phyloP scores from a whole-genome alignment of 768 basidiomycete genomes.

The Macrocybe gigantea region DNA sequence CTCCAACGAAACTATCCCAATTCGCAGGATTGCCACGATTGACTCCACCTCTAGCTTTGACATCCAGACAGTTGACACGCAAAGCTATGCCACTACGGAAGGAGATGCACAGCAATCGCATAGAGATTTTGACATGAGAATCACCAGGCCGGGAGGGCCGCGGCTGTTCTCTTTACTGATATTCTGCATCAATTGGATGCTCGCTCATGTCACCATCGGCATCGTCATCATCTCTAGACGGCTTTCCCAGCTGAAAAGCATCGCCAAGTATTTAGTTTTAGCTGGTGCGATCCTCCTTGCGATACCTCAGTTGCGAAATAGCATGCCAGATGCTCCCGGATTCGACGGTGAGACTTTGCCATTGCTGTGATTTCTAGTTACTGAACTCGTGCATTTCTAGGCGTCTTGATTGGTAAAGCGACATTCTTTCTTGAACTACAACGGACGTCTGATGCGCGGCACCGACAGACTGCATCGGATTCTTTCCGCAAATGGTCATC shows the following conservation, averaged over 20 bases:
- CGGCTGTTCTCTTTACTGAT: constrained; percentile 39
- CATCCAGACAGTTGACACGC: constrained; percentile 31
- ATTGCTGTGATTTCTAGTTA: neutral
- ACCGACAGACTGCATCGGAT: constrained; percentile 45
- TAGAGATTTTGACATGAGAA: constrained; percentile 40
- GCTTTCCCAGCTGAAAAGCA: constrained; percentile 19
- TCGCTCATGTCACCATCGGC: constrained; percentile 46
- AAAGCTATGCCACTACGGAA: constrained; percentile 23
- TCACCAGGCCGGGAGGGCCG: constrained; percentile 38
- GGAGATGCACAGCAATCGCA: constrained; percentile 21
- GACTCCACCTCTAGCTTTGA: constrained; percentile 42
- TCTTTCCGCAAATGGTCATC: constrained; percentile 54
- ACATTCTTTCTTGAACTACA: neutral
- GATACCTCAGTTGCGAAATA: constrained; percentile 44
- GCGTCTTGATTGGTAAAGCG: constrained; percentile 40
- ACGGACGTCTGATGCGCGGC: neutral
- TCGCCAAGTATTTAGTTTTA: constrained; percentile 32
- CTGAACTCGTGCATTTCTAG: constrained; percentile 15
- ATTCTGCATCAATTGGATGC: constrained; percentile 45
- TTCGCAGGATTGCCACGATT: constrained; percentile 37
- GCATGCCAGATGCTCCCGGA: constrained; percentile 55
- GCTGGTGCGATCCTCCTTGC: constrained; percentile 36
- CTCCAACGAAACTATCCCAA: constrained; percentile 31
- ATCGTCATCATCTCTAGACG: constrained; percentile 38
- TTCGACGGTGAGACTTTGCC: constrained; percentile 30